These are phyloP conservation scores for Globisporangium acanthophoron DNA, from an alignment of 352 stramenopile species.

Conservation along the genomic window DNA sequence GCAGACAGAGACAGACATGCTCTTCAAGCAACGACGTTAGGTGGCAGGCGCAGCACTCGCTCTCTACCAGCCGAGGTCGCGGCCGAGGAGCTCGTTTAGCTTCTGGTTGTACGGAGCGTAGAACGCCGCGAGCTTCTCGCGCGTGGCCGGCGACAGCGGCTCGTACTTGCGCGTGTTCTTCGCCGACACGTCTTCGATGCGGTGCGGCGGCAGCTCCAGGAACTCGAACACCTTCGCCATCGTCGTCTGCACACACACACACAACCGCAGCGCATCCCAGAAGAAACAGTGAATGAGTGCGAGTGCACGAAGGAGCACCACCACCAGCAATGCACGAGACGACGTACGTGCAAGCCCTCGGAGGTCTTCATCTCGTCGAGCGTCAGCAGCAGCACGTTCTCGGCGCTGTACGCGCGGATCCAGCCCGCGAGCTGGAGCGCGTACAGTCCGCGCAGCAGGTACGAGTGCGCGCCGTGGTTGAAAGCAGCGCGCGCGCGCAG, in stretches of 20 bases:
- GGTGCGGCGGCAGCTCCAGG: slow-evolving; percentile 74
- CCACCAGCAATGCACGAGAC: not conserved
- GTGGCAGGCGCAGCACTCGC: not conserved
- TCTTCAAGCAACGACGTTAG: slow-evolving; percentile 37
- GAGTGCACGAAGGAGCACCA: not conserved
- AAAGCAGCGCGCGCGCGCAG: slow-evolving; percentile 36
- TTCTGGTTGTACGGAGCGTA: slow-evolving; percentile 84
- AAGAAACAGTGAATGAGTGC: slow-evolving; percentile 11
- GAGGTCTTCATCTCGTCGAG: slow-evolving; percentile 92
- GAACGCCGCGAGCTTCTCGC: slow-evolving; percentile 59
- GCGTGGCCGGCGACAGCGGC: slow-evolving; percentile 45
- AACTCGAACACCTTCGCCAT: slow-evolving; percentile 86
- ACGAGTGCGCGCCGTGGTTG: slow-evolving; percentile 78
- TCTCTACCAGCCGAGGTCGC: slow-evolving; percentile 51
- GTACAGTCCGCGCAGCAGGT: slow-evolving; percentile 90
- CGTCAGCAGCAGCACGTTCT: slow-evolving; percentile 91
- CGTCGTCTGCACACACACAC: slow-evolving; percentile 29
- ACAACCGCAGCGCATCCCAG: not conserved
- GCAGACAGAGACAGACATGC: slow-evolving; percentile 58
- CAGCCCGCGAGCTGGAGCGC: slow-evolving; percentile 92
- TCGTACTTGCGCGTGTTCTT: slow-evolving; percentile 89
- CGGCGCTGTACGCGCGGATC: slow-evolving; percentile 83
- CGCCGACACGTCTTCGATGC: slow-evolving; percentile 70
- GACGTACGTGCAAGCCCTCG: slow-evolving; percentile 54
- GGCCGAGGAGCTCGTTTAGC: slow-evolving; percentile 57